Conservation (phyloP, 352 stramenopile species). For the Globisporangium solare region DNA sequence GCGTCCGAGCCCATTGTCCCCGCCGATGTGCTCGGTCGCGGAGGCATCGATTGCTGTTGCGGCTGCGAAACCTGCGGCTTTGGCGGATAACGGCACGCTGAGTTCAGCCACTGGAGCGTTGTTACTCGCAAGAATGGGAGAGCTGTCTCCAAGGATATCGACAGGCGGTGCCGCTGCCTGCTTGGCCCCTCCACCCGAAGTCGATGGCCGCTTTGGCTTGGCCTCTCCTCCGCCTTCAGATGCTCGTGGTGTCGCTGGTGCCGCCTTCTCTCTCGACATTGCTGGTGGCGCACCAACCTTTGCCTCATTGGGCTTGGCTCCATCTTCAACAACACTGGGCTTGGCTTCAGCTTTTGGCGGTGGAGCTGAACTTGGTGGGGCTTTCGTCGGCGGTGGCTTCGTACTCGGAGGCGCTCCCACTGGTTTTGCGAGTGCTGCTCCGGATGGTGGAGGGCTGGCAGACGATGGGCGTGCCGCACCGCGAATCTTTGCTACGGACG, state of each 20-base stretch:
- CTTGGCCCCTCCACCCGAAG: constrained; percentile 15
- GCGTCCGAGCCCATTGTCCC: background rate
- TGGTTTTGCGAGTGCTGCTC: constrained; percentile 19
- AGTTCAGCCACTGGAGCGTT: constrained; percentile 11
- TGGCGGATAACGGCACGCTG: constrained; percentile 9
- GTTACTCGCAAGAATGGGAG: constrained; percentile 18
- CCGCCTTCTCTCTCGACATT: constrained; percentile 4
- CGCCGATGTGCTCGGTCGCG: constrained; percentile 1
- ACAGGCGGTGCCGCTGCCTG: constrained; percentile 16
- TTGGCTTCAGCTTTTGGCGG: constrained; percentile 25
- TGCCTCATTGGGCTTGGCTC: background rate
- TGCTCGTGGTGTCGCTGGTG: background rate
- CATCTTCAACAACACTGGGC: constrained; percentile 3
- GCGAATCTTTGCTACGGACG: constrained; percentile 74
- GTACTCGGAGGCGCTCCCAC: constrained; percentile 16
- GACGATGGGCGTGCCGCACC: constrained; percentile 44
- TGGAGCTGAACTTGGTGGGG: constrained; percentile 2
- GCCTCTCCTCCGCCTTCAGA: constrained; percentile 2
- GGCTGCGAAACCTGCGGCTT: background rate
- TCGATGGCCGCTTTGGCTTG: constrained; percentile 9
- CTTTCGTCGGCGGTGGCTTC: constrained; percentile 4
- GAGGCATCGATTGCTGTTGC: background rate
- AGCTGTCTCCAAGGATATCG: constrained; percentile 38
- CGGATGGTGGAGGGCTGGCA: constrained; percentile 24
- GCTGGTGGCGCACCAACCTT: constrained; percentile 4